Conservation (phyloP, 306 rosid genomes). For the Malus fusca region DNA sequence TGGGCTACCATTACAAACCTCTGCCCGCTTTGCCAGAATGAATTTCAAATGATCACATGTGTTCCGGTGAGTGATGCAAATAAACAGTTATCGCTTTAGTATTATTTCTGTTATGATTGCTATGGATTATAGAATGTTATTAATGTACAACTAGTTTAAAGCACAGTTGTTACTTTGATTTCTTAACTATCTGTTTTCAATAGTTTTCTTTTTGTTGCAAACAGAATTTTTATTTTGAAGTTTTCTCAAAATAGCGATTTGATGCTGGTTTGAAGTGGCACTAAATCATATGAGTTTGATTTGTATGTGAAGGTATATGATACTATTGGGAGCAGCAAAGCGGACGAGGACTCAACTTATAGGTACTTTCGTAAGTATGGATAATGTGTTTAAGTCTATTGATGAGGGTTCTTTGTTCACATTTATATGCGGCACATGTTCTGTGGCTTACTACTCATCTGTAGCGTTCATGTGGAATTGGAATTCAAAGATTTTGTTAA, state of each 20-base stretch:
- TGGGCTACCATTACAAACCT: conserved; percentile 98
- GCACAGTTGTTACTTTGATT: conserved; percentile 3
- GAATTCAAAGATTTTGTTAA: not conserved
- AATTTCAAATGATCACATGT: conserved; percentile 92
- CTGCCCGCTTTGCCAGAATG: conserved; percentile 98
- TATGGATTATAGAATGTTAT: not conserved
- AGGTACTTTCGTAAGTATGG: conserved; percentile 32
- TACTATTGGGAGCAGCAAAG: conserved; percentile 81
- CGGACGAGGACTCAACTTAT: conserved; percentile 57
- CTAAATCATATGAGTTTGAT: conserved; percentile 25
- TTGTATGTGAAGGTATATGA: conserved; percentile 74
- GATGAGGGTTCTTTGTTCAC: not conserved
- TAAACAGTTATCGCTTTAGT: conserved; percentile 8
- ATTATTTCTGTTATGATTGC: conserved; percentile 23
- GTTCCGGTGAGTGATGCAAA: conserved; percentile 83
- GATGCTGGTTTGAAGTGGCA: conserved; percentile 12
- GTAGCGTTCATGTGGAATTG: not conserved
- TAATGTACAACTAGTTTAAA: conserved; percentile 2
- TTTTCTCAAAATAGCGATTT: conserved; percentile 11
- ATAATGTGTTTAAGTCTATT: not conserved
- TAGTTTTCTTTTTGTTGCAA: not conserved
- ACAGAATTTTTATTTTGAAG: conserved; percentile 6
- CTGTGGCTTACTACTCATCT: not conserved
- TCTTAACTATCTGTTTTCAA: not conserved
- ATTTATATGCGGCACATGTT: not conserved